A percentile compares a stretch with the other conserved stretches of the same genome.
Evolutionary conservation across 192 early-diverging fungal genomes (phyloP).

Genomic region (Coemansia sp.): DNA sequence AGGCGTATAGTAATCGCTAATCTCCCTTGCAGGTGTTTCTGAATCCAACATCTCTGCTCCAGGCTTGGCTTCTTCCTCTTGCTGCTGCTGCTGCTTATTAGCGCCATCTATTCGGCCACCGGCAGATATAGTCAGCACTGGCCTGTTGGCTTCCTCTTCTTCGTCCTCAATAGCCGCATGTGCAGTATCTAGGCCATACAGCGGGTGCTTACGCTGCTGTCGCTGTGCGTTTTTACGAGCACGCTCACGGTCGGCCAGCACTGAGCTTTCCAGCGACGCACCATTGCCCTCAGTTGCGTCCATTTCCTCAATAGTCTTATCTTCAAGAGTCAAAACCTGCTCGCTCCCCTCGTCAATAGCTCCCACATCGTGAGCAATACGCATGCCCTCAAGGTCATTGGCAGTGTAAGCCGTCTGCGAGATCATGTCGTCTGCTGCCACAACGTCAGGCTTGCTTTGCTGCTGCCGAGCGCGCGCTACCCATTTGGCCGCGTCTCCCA

Average conservation of each 20-base stretch:
- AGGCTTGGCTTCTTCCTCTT: constrained; percentile 59
- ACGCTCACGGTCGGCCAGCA: constrained; percentile 66
- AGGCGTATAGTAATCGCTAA: constrained; percentile 87
- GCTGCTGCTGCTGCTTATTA: constrained; percentile 14
- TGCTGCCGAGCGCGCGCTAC: constrained; percentile 60
- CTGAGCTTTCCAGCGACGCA: constrained; percentile 71
- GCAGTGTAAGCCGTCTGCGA: constrained; percentile 21
- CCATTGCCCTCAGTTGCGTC: constrained; percentile 52
- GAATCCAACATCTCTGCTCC: constrained; percentile 2
- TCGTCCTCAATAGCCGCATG: constrained; percentile 75
- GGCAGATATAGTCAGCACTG: too few relatives aligned
- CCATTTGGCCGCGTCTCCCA: constrained; percentile 64
- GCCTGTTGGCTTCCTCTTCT: constrained; percentile 38
- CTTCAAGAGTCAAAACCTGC: constrained; percentile 83
- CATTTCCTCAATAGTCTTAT: constrained; percentile 64
- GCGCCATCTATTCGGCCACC: too few relatives aligned
- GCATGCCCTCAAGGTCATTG: constrained; percentile 66
- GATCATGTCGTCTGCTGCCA: constrained; percentile 45
- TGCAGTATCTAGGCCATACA: constrained; percentile 19
- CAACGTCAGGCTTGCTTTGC: constrained; percentile 18
- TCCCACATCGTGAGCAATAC: constrained; percentile 61
- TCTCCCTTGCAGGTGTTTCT: neutral
- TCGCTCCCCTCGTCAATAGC: constrained; percentile 54
- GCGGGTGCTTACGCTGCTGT: constrained; percentile 59
- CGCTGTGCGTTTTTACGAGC: constrained; percentile 71